Conservation (phyloP, 106 monocot species). For the Dendrobium huoshanense region DNA sequence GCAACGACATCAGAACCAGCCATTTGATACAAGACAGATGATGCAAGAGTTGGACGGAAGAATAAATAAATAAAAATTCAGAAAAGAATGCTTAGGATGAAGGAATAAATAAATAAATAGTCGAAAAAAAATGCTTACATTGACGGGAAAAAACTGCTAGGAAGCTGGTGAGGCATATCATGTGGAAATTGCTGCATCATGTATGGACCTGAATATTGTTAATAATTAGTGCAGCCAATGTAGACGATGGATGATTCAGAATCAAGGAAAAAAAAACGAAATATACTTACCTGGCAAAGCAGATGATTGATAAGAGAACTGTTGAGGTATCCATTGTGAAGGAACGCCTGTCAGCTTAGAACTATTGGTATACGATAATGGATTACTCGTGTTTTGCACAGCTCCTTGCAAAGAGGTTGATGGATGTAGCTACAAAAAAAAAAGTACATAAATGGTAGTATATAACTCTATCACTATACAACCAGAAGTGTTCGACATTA, state of each 20-base stretch:
- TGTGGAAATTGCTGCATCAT: not conserved
- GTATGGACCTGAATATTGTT: not conserved
- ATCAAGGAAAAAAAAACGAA: not conserved
- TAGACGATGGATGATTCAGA: not conserved
- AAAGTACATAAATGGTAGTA: not conserved
- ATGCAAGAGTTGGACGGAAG: not conserved
- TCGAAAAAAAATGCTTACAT: not conserved
- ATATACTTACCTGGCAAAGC: not conserved
- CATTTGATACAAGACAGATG: not conserved
- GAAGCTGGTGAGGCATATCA: not conserved
- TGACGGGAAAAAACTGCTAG: not conserved
- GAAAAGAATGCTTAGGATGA: no score
- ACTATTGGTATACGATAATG: not conserved
- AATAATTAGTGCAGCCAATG: not conserved
- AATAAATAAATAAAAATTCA: not conserved
- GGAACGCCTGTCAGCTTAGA: not conserved
- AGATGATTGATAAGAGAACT: slow-evolving; percentile 1
- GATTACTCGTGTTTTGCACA: not conserved
- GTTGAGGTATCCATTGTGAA: not conserved
- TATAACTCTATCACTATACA: not conserved
- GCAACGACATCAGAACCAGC: no score
- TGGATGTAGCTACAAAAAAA: not conserved
- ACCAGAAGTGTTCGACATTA: not conserved
- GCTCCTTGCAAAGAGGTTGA: not conserved
- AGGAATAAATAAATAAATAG: no score